Conservation (phyloP, 257 asterid species). For the Verbascum thapsus region DNA sequence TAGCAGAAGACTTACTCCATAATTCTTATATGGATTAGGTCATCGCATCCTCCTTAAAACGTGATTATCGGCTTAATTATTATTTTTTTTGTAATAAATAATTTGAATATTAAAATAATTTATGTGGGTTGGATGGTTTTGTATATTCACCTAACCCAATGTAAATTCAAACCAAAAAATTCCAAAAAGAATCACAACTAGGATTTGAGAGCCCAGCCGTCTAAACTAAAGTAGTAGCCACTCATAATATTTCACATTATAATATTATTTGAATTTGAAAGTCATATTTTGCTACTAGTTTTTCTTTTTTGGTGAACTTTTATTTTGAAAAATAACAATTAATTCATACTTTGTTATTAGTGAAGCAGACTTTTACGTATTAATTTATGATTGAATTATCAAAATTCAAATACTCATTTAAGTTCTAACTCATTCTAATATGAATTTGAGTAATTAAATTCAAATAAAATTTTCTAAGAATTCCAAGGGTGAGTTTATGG, state of each 20-base stretch:
- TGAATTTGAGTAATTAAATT: no score
- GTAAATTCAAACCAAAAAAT: conserved; percentile 29
- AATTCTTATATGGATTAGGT: conserved; percentile 37
- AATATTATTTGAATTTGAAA: background rate
- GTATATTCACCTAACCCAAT: conserved; percentile 39
- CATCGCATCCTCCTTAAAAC: conserved; percentile 31
- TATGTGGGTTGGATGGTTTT: conserved; percentile 22
- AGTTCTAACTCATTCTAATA: no score
- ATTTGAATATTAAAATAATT: background rate
- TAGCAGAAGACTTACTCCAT: conserved; percentile 48
- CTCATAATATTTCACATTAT: background rate
- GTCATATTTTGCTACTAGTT: background rate
- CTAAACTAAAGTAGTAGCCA: background rate
- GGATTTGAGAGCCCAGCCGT: conserved; percentile 15
- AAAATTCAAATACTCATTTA: no score
- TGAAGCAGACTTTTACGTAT: no score
- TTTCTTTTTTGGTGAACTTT: no score
- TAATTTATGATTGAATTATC: no score
- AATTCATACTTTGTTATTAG: background rate
- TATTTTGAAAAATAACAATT: no score
- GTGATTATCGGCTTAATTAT: conserved; percentile 45
- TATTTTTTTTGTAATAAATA: conserved; percentile 11
- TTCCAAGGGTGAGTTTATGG: no score
- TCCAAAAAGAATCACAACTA: conserved; percentile 41
- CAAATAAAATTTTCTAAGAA: no score